Conservation (phyloP, 2,329 filamentous ascomycete species). For the Diaporthe eres region DNA sequence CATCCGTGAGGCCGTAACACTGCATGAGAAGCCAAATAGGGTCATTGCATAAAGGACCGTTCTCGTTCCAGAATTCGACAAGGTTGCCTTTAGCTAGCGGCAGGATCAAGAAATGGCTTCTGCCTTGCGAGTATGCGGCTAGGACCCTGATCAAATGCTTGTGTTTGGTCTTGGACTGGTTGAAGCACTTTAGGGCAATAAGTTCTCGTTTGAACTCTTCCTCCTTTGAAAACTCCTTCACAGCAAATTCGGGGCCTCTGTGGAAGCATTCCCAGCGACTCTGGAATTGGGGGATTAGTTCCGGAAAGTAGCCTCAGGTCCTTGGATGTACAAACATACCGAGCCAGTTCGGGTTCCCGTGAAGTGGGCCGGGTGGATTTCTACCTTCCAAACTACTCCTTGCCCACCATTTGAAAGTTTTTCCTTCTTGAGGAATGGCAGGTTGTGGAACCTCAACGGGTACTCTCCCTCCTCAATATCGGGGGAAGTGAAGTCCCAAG, state of each 20-base stretch:
- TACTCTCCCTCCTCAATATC: neutral
- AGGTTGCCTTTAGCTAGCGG: neutral
- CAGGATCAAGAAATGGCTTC: neutral
- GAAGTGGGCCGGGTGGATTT: slow-evolving; percentile 1
- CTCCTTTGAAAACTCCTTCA: neutral
- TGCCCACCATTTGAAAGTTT: neutral
- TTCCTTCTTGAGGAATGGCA: neutral
- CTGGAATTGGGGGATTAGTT: too few species aligned
- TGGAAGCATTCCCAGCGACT: too few species aligned
- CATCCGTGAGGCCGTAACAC: neutral
- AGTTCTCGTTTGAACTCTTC: neutral
- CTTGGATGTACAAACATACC: too few species aligned
- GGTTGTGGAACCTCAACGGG: neutral
- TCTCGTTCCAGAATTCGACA: neutral
- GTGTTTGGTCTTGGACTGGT: neutral
- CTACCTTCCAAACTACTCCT: neutral
- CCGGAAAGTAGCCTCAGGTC: too few species aligned
- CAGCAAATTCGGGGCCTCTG: neutral
- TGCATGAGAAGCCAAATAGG: neutral
- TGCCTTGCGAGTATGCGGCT: neutral
- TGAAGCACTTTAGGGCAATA: neutral
- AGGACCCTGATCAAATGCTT: neutral
- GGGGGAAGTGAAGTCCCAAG: neutral
- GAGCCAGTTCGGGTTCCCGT: too few species aligned
- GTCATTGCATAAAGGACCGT: too few species aligned